phyloP scores from a whole-genome alignment of 2,329 filamentous ascomycete species.

The Knufia fluminis region DNA sequence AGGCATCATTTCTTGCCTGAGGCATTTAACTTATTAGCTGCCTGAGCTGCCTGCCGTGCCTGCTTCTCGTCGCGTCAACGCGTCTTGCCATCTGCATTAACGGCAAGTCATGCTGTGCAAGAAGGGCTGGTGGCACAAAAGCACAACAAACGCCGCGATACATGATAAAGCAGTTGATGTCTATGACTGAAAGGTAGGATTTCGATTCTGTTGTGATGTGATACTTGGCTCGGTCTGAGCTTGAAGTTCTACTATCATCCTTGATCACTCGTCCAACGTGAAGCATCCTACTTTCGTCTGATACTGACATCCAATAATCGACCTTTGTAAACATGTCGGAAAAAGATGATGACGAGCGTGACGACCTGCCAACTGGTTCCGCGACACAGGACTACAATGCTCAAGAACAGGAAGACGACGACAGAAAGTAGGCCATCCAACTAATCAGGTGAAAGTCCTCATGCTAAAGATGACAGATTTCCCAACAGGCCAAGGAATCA shows the following conservation, averaged over 20 bases:
- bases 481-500: constrained; percentile 76
- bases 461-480: constrained; percentile 45
- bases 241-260: no score
- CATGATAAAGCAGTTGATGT: no score
- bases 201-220: no score
- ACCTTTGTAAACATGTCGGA: background rate
- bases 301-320: background rate
- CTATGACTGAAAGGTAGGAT: no score
- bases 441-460: constrained; percentile 23
- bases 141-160: no score
- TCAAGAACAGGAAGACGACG: constrained; percentile 32
- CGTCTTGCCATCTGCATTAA: no score
- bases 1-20: no score
- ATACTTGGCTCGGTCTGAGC: no score
- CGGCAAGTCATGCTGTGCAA: no score
- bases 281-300: background rate
- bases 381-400: constrained; percentile 7
- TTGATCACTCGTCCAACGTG: no score
- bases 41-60: background rate
- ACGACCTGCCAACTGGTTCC: background rate
- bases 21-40: no score
- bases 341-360: background rate
- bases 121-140: no score
- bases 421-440: background rate
- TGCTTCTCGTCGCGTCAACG: background rate